These are phyloP conservation scores for Peronospora farinosa DNA, from an alignment of 352 stramenopile genomes.

Conservation along the genomic window DNA sequence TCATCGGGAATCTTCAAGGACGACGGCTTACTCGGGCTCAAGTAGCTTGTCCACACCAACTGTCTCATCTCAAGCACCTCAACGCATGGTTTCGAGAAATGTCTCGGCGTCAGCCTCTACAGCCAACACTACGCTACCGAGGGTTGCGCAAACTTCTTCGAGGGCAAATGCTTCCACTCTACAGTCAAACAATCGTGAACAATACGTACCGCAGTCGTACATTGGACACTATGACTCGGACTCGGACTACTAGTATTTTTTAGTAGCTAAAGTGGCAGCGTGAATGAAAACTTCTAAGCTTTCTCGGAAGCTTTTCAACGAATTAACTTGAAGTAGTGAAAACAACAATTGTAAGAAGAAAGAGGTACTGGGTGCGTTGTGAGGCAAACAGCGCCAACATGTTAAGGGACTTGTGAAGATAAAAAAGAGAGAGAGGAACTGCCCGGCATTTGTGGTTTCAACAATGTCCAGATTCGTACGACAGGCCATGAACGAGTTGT, in stretches of 20 bases:
- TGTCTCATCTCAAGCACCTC: not conserved
- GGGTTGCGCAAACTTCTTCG: not conserved
- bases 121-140: not conserved
- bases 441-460: too few species aligned
- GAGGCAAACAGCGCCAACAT: too few species aligned
- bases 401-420: too few species aligned
- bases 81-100: not conserved
- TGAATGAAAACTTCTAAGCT: not conserved
- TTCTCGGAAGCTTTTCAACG: not conserved
- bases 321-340: not conserved
- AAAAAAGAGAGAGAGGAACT: too few species aligned
- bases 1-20: constrained; percentile 3
- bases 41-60: constrained; percentile 1
- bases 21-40: not conserved
- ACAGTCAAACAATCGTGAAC: not conserved
- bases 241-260: constrained; percentile 17
- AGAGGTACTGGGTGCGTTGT: too few species aligned
- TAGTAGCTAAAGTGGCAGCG: not conserved
- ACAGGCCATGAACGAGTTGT: too few species aligned
- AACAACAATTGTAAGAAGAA: not conserved
- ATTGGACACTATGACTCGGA: constrained; percentile 8
- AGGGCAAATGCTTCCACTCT: not conserved
- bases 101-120: not conserved
- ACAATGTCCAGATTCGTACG: too few species aligned
- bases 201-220: not conserved